phyloP scores from a whole-genome alignment of 768 basidiomycete species.

The Dioszegia crocea region DNA sequence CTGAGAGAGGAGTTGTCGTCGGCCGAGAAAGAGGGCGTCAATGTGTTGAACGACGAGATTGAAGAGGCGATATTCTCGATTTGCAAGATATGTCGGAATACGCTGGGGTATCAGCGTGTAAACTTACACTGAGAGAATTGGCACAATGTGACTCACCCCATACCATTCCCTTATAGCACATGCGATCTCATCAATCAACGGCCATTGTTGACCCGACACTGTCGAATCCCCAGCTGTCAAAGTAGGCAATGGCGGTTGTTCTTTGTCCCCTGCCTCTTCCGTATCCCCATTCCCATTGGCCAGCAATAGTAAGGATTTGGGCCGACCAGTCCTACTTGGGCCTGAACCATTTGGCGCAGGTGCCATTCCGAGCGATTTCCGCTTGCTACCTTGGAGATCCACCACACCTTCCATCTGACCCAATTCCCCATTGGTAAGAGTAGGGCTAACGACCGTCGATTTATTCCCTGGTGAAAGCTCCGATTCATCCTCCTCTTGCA shows the following conservation, averaged over 20 bases:
- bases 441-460: not conserved
- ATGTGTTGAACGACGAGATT: constrained; percentile 80
- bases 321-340: constrained; percentile 20
- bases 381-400: not conserved
- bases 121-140: not conserved
- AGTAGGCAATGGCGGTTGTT: constrained; percentile 63
- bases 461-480: constrained; percentile 12
- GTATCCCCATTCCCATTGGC: not conserved
- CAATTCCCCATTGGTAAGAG: not conserved
- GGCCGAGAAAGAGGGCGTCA: constrained; percentile 83
- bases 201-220: constrained; percentile 71
- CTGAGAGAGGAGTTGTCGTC: constrained; percentile 81
- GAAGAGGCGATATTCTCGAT: constrained; percentile 85
- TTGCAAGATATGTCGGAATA: constrained; percentile 84
- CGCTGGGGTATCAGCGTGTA: constrained; percentile 27
- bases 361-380: too few relatives aligned
- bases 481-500: constrained; percentile 63
- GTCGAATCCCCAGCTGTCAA: constrained; percentile 94
- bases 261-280: constrained; percentile 26
- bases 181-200: constrained; percentile 94
- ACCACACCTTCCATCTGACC: not conserved
- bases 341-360: not conserved
- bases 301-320: constrained; percentile 28
- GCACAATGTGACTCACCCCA: constrained; percentile 14
- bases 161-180: constrained; percentile 97